Evolutionary conservation across 2,329 filamentous ascomycete genomes (phyloP).

Genomic region (Colletotrichum endophyticum): DNA sequence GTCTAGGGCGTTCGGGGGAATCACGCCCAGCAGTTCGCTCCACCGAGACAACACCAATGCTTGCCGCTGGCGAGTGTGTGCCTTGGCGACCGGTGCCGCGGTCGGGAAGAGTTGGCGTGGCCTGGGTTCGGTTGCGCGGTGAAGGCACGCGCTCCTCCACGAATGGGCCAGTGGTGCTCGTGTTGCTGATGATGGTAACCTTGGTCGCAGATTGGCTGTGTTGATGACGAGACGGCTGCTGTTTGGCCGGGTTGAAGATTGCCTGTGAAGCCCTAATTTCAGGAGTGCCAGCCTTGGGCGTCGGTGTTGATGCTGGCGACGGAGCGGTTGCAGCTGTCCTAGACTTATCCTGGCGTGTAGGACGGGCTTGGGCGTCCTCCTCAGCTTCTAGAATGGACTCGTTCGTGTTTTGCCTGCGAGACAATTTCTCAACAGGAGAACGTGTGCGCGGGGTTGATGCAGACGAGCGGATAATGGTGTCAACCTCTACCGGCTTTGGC

Average conservation of each 20-base stretch:
- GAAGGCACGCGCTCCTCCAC: slow-evolving; percentile 37
- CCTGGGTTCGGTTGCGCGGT: slow-evolving; percentile 29
- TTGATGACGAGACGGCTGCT: slow-evolving; percentile 22
- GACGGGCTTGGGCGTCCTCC: slow-evolving; percentile 33
- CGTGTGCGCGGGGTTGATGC: slow-evolving; percentile 27
- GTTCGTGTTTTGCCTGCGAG: slow-evolving; percentile 28
- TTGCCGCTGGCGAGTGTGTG: slow-evolving; percentile 24
- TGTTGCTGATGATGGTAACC: slow-evolving; percentile 35
- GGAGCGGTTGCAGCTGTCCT: neutral
- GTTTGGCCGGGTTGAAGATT: slow-evolving; percentile 22
- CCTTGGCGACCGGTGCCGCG: slow-evolving; percentile 22
- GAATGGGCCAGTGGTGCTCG: slow-evolving; percentile 32
- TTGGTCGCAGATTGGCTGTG: slow-evolving; percentile 33
- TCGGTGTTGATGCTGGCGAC: neutral
- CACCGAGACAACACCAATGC: slow-evolving; percentile 42
- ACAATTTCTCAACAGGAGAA: slow-evolving; percentile 35
- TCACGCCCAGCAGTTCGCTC: slow-evolving; percentile 32
- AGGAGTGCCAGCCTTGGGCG: slow-evolving; percentile 2
- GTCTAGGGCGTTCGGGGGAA: slow-evolving; percentile 29
- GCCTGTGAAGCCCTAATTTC: slow-evolving; percentile 20
- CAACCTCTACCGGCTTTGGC: slow-evolving; percentile 25
- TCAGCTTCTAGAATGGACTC: slow-evolving; percentile 50
- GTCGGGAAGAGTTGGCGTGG: slow-evolving; percentile 15
- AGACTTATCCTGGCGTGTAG: neutral
- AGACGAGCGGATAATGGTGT: slow-evolving; percentile 15